These are phyloP conservation scores for Agrocybe praecox DNA, from an alignment of 768 basidiomycete genomes.

Conservation along the genomic window DNA sequence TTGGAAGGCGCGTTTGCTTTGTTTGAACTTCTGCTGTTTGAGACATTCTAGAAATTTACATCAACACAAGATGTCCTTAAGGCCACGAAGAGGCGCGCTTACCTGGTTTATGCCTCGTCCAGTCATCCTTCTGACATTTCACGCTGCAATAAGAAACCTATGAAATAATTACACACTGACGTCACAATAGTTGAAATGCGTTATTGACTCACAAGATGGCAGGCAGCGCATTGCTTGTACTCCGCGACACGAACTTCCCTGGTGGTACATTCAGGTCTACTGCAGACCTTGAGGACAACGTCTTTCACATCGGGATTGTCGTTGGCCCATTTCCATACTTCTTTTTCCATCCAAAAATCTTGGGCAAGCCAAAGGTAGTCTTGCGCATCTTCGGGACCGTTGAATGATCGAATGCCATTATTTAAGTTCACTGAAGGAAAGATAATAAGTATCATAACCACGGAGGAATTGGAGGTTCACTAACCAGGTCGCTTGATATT, in stretches of 20 bases:
- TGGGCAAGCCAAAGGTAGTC: constrained; percentile 49
- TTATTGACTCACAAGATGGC: constrained; percentile 24
- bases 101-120: too few species aligned
- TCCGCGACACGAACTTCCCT: constrained; percentile 34
- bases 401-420: constrained; percentile 24
- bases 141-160: too few species aligned
- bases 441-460: too few species aligned
- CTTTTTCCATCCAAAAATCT: constrained; percentile 43
- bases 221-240: constrained; percentile 43
- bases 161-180: too few species aligned
- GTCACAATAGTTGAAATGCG: too few species aligned
- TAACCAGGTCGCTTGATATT: constrained; percentile 21
- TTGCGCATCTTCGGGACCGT: constrained; percentile 45
- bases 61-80: too few species aligned
- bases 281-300: constrained; percentile 34
- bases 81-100: too few species aligned
- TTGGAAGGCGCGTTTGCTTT: too few species aligned
- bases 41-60: too few species aligned
- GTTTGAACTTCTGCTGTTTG: too few species aligned
- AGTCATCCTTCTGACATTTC: too few species aligned
- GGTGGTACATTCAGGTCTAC: constrained; percentile 27
- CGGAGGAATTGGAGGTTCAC: too few species aligned
- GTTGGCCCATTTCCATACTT: constrained; percentile 47
- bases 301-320: constrained; percentile 32
- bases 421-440: constrained; percentile 18